These are phyloP conservation scores for Fusarium phyllophilum DNA, from an alignment of 2,329 filamentous ascomycete genomes.

Conservation along the genomic window DNA sequence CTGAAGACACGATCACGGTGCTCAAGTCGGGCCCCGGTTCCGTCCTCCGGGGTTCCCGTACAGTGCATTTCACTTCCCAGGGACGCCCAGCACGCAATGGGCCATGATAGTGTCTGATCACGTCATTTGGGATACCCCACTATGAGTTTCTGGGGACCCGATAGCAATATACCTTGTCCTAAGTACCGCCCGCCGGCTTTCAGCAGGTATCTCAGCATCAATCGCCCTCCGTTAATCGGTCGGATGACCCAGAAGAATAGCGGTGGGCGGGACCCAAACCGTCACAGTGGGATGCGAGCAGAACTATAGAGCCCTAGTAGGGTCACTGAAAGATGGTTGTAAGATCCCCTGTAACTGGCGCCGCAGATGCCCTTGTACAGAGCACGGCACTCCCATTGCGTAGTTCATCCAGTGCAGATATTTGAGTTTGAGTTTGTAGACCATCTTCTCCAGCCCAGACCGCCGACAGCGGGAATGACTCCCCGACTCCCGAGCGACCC, in stretches of 20 bases:
- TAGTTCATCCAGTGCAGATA: conserved; percentile 13
- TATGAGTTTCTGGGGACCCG: conserved; percentile 12
- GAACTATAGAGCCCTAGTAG: conserved; percentile 21
- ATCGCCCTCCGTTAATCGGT: conserved; percentile 40
- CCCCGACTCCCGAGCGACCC: conserved; percentile 41
- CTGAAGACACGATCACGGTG: neutral
- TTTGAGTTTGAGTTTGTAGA: neutral
- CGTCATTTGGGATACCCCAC: conserved; percentile 44
- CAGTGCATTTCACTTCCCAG: conserved; percentile 25
- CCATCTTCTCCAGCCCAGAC: conserved; percentile 30
- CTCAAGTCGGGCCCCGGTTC: conserved; percentile 26
- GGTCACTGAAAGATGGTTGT: conserved; percentile 3
- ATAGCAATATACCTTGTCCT: conserved; percentile 31
- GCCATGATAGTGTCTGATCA: conserved; percentile 41
- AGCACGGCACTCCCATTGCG: conserved; percentile 22
- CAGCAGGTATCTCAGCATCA: conserved; percentile 29
- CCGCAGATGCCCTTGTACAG: conserved; percentile 12
- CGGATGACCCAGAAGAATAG: conserved; percentile 37
- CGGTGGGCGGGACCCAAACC: conserved; percentile 35
- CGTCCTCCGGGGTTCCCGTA: conserved; percentile 25
- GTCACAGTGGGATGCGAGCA: conserved; percentile 10
- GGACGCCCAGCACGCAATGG: conserved; percentile 27
- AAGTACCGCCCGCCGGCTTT: neutral
- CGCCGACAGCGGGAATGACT: conserved; percentile 45
- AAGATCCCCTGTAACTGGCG: neutral